These are phyloP conservation scores for Globisporangium radiosum DNA, from an alignment of 352 stramenopile species.

Conservation along the genomic window DNA sequence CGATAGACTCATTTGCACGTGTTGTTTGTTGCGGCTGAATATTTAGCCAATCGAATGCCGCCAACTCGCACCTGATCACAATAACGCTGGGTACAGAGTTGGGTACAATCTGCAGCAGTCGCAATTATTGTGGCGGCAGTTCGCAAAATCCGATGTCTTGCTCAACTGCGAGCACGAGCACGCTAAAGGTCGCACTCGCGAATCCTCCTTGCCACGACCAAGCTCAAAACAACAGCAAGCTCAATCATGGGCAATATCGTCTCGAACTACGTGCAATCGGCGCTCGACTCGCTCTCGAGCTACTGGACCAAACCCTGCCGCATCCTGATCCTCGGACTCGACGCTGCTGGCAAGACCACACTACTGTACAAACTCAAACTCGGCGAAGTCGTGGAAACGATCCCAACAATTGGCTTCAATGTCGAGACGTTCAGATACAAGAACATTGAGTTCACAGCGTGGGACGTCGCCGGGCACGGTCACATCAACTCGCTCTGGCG, in stretches of 20 bases:
- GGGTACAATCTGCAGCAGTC: not conserved
- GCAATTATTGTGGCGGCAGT: too few relatives aligned
- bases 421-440: constrained; percentile 72
- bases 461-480: constrained; percentile 71
- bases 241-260: constrained; percentile 41
- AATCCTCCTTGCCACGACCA: not conserved
- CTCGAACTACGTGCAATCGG: constrained; percentile 24
- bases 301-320: constrained; percentile 30
- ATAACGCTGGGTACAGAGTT: not conserved
- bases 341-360: constrained; percentile 96
- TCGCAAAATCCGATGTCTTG: not conserved
- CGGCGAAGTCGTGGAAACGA: constrained; percentile 57
- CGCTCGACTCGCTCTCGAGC: constrained; percentile 19
- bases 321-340: constrained; percentile 90
- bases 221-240: not conserved
- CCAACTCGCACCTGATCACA: not conserved
- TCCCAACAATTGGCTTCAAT: constrained; percentile 87
- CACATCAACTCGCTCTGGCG: constrained; percentile 48
- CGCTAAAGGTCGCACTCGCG: not conserved
- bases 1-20: not conserved
- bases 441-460: constrained; percentile 73
- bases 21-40: not conserved
- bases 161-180: not conserved
- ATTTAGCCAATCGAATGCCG: not conserved
- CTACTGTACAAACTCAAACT: constrained; percentile 91